Conservation (phyloP, 257 asterid genomes). For the Paraleonurus japonicus region DNA sequence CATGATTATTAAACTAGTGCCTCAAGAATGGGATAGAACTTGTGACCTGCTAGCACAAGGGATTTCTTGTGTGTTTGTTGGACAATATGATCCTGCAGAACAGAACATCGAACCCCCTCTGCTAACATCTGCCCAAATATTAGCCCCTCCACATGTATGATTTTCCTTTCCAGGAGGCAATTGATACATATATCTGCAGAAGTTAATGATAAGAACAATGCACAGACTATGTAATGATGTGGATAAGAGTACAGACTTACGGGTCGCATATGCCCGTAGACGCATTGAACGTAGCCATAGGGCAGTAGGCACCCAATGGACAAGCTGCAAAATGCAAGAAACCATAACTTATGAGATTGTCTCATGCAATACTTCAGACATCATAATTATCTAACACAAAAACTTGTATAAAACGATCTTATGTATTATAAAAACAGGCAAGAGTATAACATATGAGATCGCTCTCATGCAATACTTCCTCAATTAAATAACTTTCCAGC, state of each 20-base stretch:
- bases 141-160: constrained; percentile 95
- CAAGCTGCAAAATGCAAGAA: constrained; percentile 54
- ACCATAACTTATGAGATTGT: background rate
- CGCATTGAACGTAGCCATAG: constrained; percentile 58
- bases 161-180: constrained; percentile 52
- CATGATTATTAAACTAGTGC: background rate
- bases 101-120: constrained; percentile 73
- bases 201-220: constrained; percentile 6
- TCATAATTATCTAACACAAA: no score
- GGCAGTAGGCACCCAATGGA: constrained; percentile 92
- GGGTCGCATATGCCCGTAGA: constrained; percentile 80
- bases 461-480: no score
- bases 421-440: no score
- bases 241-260: constrained; percentile 39
- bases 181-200: constrained; percentile 72
- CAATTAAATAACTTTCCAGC: constrained; percentile 13
- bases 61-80: constrained; percentile 52
- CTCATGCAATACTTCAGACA: constrained; percentile 8
- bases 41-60: constrained; percentile 74
- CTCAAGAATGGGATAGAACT: constrained; percentile 15
- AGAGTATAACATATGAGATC: no score
- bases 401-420: no score
- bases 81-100: constrained; percentile 90
- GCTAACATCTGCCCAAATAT: constrained; percentile 82
- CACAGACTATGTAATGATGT: background rate